These are phyloP conservation scores for Heterobasidion irregulare DNA, from an alignment of 1,284 basidiomycete genomes.

Conservation along the genomic window DNA sequence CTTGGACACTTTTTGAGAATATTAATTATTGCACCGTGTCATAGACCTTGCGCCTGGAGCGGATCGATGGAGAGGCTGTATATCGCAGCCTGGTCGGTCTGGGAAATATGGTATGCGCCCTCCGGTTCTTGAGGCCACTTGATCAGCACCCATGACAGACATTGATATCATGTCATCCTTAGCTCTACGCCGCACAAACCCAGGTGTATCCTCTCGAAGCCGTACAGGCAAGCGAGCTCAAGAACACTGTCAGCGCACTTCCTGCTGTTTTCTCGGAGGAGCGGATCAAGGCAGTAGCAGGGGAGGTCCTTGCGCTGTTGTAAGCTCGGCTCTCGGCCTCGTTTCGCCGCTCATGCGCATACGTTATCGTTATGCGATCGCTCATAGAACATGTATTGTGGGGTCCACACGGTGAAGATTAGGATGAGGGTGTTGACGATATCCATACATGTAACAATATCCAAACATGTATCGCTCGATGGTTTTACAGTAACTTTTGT, in stretches of 20 bases:
- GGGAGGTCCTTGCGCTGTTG: constrained; percentile 33
- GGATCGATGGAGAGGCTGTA: constrained; percentile 70
- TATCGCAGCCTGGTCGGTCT: constrained; percentile 84
- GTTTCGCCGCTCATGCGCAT: background rate
- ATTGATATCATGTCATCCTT: background rate
- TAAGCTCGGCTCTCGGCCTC: constrained; percentile 1
- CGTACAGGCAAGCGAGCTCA: constrained; percentile 31
- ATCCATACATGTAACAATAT: background rate
- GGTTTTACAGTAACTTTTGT: background rate
- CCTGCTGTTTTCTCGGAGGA: constrained; percentile 44
- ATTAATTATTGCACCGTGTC: background rate
- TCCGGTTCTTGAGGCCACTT: background rate
- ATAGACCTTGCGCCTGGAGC: constrained; percentile 62
- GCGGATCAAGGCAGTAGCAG: constrained; percentile 39
- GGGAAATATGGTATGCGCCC: constrained; percentile 68
- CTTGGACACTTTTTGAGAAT: background rate
- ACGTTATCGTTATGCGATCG: too few relatives aligned
- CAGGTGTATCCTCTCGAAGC: constrained; percentile 26
- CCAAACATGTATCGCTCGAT: too few relatives aligned
- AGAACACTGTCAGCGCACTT: constrained; percentile 30
- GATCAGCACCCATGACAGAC: background rate
- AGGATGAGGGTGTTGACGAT: background rate
- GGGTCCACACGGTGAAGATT: background rate
- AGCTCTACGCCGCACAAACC: constrained; percentile 43
- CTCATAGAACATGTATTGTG: background rate